Conservation (phyloP, 2,329 filamentous ascomycete genomes). For the Eutypella sp. region DNA sequence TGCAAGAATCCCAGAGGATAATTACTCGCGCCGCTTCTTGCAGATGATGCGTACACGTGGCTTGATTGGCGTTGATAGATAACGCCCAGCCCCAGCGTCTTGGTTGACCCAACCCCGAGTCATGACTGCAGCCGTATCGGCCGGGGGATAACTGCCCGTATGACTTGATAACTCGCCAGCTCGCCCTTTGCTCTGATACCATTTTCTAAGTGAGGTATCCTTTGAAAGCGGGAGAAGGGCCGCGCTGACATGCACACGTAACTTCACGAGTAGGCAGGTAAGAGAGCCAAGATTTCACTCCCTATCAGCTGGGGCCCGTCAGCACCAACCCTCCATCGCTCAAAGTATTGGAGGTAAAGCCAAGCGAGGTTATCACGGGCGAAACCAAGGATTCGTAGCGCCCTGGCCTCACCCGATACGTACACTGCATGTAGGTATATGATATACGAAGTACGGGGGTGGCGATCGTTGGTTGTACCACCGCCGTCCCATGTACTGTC, state of each 20-base stretch:
- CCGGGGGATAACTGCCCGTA: neutral
- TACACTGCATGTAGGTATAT: too few species aligned
- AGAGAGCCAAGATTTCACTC: neutral
- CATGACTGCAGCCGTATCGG: neutral
- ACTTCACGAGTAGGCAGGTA: neutral
- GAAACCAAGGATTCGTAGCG: neutral
- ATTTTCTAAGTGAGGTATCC: neutral
- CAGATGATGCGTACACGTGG: too few species aligned
- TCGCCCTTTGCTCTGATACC: neutral
- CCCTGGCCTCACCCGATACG: too few species aligned
- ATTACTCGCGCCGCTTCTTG: too few species aligned
- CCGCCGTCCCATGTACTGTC: too few species aligned
- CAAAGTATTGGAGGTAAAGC: neutral
- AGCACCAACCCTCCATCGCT: neutral
- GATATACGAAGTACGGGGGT: too few species aligned
- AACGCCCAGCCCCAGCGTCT: neutral
- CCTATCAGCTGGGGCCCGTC: neutral
- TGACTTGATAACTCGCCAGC: neutral
- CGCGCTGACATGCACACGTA: neutral
- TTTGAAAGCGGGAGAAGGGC: too few species aligned
- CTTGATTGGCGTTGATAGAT: too few species aligned
- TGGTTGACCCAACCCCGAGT: neutral
- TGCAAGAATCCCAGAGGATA: too few species aligned
- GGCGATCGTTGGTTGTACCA: too few species aligned
- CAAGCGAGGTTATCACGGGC: neutral